Conservation (phyloP, 2,329 filamentous ascomycete genomes). For the Polychaeton citri region DNA sequence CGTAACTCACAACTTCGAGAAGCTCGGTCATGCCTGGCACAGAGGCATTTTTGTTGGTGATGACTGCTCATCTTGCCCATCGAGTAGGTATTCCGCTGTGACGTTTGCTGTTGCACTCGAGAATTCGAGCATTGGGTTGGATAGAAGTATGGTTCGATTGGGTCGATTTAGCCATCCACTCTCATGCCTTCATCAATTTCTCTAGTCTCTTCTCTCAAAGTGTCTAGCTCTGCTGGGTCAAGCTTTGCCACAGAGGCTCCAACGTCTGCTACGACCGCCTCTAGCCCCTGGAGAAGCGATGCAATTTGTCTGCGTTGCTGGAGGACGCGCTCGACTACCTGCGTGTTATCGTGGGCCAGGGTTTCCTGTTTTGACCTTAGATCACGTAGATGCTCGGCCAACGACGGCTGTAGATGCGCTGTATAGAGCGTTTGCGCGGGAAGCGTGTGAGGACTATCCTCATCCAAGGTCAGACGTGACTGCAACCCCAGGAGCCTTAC, state of each 20-base stretch:
- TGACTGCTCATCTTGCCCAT: no score
- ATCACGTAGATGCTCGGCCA: slow-evolving; percentile 36
- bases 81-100: no score
- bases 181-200: slow-evolving; percentile 17
- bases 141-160: no score
- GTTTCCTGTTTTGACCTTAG: slow-evolving; percentile 37
- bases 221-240: slow-evolving; percentile 9
- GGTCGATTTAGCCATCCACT: slow-evolving; percentile 7
- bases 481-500: neutral
- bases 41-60: no score
- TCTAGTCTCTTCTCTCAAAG: slow-evolving; percentile 15
- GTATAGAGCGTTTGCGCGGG: slow-evolving; percentile 42
- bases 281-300: slow-evolving; percentile 39
- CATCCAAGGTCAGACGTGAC: slow-evolving; percentile 2
- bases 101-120: no score
- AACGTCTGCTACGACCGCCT: slow-evolving; percentile 19
- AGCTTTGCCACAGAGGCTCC: neutral
- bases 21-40: no score
- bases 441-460: slow-evolving; percentile 43
- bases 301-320: slow-evolving; percentile 46
- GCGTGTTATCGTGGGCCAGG: slow-evolving; percentile 40
- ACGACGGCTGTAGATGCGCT: slow-evolving; percentile 45
- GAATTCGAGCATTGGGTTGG: no score
- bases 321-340: slow-evolving; percentile 37
- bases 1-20: no score